Percentiles rank a stretch among this genome's conserved stretches.
Conservation (phyloP, 2,329 filamentous ascomycete genomes). For the Colletotrichum noveboracense region DNA sequence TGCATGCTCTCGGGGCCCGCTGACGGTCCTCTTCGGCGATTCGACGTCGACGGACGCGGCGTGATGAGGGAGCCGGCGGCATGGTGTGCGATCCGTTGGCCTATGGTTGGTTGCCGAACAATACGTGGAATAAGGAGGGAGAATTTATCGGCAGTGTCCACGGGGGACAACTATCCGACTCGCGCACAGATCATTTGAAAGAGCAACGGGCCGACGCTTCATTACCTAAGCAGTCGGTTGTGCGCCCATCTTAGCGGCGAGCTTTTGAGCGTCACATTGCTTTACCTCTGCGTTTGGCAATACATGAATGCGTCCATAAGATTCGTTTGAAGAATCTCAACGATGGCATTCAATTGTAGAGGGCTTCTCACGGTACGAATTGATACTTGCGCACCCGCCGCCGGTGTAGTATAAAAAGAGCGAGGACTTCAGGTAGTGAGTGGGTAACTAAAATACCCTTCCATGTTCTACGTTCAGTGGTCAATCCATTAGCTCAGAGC, state of each 20-base stretch:
- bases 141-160: not conserved
- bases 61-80: not conserved
- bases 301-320: not conserved
- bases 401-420: not conserved
- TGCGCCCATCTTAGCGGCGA: not conserved
- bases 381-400: not conserved
- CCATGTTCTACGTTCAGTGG: no score
- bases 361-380: not conserved
- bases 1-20: constrained; percentile 35
- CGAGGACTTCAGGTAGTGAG: not conserved
- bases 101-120: not conserved
- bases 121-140: not conserved
- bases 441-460: no score
- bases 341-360: not conserved
- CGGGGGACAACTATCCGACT: not conserved
- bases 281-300: not conserved
- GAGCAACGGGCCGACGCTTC: not conserved
- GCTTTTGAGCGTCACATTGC: not conserved
- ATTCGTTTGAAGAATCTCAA: not conserved
- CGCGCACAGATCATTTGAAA: not conserved
- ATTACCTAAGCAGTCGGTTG: not conserved
- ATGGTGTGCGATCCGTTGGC: not conserved
- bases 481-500: no score
- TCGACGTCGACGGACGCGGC: constrained; percentile 22
- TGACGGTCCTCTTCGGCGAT: constrained; percentile 38